Conservation (phyloP, 768 basidiomycete species). For the Trichaptum fuscoviolaceum region DNA sequence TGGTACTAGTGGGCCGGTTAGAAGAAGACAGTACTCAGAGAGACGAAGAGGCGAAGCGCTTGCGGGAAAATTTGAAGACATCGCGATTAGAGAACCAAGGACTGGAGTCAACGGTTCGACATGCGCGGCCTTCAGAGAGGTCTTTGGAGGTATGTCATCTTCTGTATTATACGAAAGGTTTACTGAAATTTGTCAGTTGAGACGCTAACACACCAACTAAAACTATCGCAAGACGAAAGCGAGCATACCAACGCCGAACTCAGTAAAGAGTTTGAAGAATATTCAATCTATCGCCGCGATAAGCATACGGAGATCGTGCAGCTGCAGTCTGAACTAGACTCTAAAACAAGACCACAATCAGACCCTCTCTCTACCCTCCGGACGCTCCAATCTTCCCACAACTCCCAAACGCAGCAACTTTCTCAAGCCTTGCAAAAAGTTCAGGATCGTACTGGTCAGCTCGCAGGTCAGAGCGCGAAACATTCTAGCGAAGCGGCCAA, state of each 20-base stretch:
- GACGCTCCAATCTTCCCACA: constrained; percentile 66
- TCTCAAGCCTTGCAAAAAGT: constrained; percentile 71
- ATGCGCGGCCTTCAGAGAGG: constrained; percentile 69
- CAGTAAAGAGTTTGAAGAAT: constrained; percentile 70
- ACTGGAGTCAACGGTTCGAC: constrained; percentile 63
- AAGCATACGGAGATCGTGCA: constrained; percentile 75
- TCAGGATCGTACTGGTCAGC: constrained; percentile 66
- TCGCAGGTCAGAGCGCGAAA: constrained; percentile 81
- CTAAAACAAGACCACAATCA: constrained; percentile 63
- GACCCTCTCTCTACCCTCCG: constrained; percentile 64
- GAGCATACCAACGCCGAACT: constrained; percentile 69
- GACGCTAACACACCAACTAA: constrained; percentile 74
- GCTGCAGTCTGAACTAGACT: constrained; percentile 74
- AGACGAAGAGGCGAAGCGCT: constrained; percentile 70
- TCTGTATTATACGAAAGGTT: neutral
- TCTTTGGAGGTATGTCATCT: constrained; percentile 57
- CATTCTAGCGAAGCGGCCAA: constrained; percentile 74
- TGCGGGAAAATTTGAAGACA: constrained; percentile 66
- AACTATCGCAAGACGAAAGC: constrained; percentile 70
- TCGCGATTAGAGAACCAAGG: constrained; percentile 67
- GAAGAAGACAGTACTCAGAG: constrained; percentile 71
- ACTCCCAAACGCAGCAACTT: constrained; percentile 67
- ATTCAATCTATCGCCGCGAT: constrained; percentile 71
- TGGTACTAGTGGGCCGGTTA: constrained; percentile 76
- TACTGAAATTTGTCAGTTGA: constrained; percentile 39